phyloP scores from a whole-genome alignment of 495 filamentous ascomycete species.

The Aspergillus diversus region DNA sequence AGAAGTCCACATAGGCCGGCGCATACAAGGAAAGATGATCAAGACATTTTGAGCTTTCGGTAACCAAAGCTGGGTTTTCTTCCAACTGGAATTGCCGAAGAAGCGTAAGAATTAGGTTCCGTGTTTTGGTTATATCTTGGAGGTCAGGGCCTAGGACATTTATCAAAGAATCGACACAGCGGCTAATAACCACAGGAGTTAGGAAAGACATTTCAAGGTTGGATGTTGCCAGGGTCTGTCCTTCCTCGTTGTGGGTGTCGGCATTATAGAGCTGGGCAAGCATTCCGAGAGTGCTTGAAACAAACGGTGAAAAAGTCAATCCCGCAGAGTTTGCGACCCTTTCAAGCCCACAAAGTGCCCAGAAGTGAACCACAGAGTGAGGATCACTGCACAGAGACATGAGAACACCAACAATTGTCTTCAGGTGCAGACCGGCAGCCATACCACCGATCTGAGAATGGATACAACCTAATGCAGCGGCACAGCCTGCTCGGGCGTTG shows the following conservation, averaged over 20 bases:
- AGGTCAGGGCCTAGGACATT: conserved; percentile 95
- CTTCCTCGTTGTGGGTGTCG: conserved; percentile 88
- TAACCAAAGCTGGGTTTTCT: conserved; percentile 68
- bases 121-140: conserved; percentile 88
- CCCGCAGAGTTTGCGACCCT: conserved; percentile 91
- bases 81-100: conserved; percentile 84
- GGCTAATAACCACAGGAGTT: conserved; percentile 78
- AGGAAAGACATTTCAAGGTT: conserved; percentile 85
- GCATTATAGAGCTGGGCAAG: conserved; percentile 87
- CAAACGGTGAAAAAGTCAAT: conserved; percentile 86
- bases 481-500: conserved; percentile 89
- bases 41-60: conserved; percentile 78
- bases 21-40: conserved; percentile 95
- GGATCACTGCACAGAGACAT: conserved; percentile 96
- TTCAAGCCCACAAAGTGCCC: conserved; percentile 87
- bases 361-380: conserved; percentile 95
- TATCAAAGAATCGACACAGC: conserved; percentile 91
- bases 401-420: conserved; percentile 90
- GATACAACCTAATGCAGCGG: conserved; percentile 89
- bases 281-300: conserved; percentile 89
- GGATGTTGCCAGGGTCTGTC: conserved; percentile 75
- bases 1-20: conserved; percentile 79
- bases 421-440: conserved; percentile 96
- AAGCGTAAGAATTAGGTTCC: conserved; percentile 87
- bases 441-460: conserved; percentile 96